A percentile compares a stretch with the other conserved stretches of the same genome.
Evolutionary conservation across 148 eudicot species (phyloP).

Genomic region (Pharnaceum exiguum): DNA sequence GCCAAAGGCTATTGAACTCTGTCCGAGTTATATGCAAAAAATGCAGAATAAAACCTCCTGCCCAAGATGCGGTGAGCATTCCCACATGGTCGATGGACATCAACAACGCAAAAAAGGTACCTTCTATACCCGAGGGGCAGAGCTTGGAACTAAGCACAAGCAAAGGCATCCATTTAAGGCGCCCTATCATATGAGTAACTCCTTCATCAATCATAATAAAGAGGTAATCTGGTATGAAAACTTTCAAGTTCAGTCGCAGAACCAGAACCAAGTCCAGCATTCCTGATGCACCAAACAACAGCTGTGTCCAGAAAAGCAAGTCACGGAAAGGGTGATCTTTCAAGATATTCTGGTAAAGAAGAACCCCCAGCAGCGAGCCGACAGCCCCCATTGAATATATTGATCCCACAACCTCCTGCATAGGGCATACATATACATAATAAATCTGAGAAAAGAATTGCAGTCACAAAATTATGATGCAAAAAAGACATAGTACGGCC

Average conservation of each 20-base stretch:
- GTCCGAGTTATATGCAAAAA: conserved; percentile 23
- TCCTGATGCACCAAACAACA: conserved; percentile 24
- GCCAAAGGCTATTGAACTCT: conserved; percentile 23
- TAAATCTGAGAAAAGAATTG: background rate
- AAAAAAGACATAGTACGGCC: no score
- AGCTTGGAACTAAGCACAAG: conserved; percentile 35
- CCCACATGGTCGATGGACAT: conserved; percentile 32
- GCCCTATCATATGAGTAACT: conserved; percentile 22
- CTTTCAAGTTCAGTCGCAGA: conserved; percentile 22
- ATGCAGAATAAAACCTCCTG: conserved; percentile 22
- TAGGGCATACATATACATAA: background rate
- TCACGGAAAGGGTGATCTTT: conserved; percentile 23
- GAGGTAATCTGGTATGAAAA: conserved; percentile 23
- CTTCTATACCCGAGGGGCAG: conserved; percentile 29
- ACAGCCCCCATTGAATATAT: conserved; percentile 27
- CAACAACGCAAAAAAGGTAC: conserved; percentile 26
- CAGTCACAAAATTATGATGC: no score
- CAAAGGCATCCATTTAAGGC: conserved; percentile 30
- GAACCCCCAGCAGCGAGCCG: conserved; percentile 30
- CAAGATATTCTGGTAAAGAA: conserved; percentile 27
- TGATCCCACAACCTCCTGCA: conserved; percentile 31
- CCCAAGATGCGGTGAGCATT: conserved; percentile 27
- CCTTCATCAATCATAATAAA: conserved; percentile 29
- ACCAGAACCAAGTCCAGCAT: conserved; percentile 27
- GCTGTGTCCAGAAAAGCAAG: conserved; percentile 24